Evolutionary conservation across 441 rosid species (phyloP).

Genomic region (Gossypium lobatum): DNA sequence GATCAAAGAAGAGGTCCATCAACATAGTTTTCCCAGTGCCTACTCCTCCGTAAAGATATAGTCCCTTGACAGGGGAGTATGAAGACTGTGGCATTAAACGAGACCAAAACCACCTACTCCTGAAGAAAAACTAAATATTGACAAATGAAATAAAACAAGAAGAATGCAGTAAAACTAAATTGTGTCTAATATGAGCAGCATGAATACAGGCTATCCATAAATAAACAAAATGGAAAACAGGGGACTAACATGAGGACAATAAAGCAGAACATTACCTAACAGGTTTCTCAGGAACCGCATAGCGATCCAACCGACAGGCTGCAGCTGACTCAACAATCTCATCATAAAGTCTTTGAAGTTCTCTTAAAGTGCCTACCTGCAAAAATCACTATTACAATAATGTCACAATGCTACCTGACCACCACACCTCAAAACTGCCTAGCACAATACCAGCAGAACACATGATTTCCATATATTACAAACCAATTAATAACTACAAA

Average conservation of each 20-base stretch:
- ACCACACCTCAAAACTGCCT: slow-evolving; percentile 12
- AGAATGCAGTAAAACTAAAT: neutral
- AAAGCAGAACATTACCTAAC: slow-evolving; percentile 45
- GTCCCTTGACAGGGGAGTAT: slow-evolving; percentile 75
- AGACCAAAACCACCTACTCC: slow-evolving; percentile 97
- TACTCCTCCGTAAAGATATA: slow-evolving; percentile 92
- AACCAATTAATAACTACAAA: slow-evolving; percentile 3
- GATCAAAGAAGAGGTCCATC: slow-evolving; percentile 90
- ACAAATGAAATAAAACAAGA: slow-evolving; percentile 4
- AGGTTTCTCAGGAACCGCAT: slow-evolving; percentile 63
- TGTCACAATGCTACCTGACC: slow-evolving; percentile 22
- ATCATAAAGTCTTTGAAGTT: slow-evolving; percentile 89
- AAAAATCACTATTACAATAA: slow-evolving; percentile 21
- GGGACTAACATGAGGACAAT: slow-evolving; percentile 5
- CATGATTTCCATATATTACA: neutral
- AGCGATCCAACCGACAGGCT: slow-evolving; percentile 82
- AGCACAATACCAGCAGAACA: neutral
- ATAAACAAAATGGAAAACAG: slow-evolving; percentile 9
- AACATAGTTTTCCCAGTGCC: slow-evolving; percentile 99
- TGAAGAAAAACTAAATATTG: slow-evolving; percentile 24
- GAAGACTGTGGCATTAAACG: slow-evolving; percentile 71
- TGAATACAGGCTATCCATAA: neutral
- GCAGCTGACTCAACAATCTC: slow-evolving; percentile 72
- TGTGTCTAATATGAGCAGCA: neutral
- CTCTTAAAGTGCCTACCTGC: slow-evolving; percentile 72